These are phyloP conservation scores for Teunomyces aglyptinius DNA, from an alignment of 805 yeast genomes.

Conservation along the genomic window DNA sequence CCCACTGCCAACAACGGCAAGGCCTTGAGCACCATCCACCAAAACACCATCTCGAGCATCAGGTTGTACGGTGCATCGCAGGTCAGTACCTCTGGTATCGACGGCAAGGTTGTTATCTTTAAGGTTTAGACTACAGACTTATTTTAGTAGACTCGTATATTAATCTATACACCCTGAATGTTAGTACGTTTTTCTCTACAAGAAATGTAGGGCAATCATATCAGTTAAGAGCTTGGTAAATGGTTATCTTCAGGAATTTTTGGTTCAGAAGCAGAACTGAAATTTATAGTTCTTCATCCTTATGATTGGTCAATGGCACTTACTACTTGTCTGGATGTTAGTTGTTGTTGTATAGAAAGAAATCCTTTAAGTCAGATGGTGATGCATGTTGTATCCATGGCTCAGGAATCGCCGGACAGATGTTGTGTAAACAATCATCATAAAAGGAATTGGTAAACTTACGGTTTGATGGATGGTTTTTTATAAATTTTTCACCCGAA, in stretches of 20 bases:
- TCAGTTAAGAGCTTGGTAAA: slow-evolving; percentile 61
- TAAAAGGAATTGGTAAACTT: slow-evolving; percentile 1
- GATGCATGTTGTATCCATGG: slow-evolving; percentile 93
- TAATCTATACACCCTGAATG: not conserved
- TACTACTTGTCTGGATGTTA: slow-evolving; percentile 2
- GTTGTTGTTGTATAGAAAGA: not conserved
- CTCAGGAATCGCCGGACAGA: slow-evolving; percentile 61
- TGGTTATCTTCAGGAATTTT: slow-evolving; percentile 67
- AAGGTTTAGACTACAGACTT: slow-evolving; percentile 8
- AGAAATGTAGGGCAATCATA: not conserved
- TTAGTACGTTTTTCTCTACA: not conserved
- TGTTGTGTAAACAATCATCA: slow-evolving; percentile 19
- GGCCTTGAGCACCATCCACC: slow-evolving; percentile 76
- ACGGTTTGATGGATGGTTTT: not conserved
- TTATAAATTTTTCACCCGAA: not conserved
- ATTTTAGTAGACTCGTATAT: not conserved
- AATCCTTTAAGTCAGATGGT: slow-evolving; percentile 72
- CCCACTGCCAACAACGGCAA: slow-evolving; percentile 26
- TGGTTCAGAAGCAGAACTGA: slow-evolving; percentile 99
- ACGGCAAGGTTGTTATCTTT: slow-evolving; percentile 87
- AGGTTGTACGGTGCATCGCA: slow-evolving; percentile 47
- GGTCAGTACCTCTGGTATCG: slow-evolving; percentile 73
- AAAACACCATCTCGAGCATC: slow-evolving; percentile 78
- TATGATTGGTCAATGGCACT: slow-evolving; percentile 11
- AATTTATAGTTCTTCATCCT: slow-evolving; percentile 60